Evolutionary conservation across 306 rosid genomes (phyloP), one percentile per base, ranked within the genome.

Genomic region (Corylus avellana): DNA sequence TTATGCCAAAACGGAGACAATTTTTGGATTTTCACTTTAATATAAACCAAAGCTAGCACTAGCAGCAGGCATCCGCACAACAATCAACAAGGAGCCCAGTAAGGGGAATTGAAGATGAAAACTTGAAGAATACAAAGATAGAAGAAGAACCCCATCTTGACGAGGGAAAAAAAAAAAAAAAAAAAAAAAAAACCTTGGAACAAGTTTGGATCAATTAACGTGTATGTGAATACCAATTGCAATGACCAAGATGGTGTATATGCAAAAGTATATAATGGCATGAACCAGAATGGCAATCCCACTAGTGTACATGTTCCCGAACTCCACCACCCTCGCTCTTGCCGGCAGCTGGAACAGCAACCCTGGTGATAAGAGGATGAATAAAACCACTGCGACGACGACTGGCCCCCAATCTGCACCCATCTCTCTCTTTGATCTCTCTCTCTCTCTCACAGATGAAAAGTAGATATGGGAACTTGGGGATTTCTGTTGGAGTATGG

Each of bases 331-430:
- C 53, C 98, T 83, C 54, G 66, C 66, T 84, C 96, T 91, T 39
- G 97, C 86, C 1, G 99, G 98, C 29, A 96, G 42, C 58, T 96
- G 99, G 81, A 93, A 91, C 18, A 96, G 90, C 85, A 96, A 83
- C 70, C 99, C 98, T 0, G 98, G 98, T 1, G 99, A 96, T 37
- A 96, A 81, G 77, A 96, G 80, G 61, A 96, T 96, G 93, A 96
- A 93, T 76, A 96, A 55, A 20, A 82, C 92, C 80, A 89, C 99
- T 0, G 98, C 91, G 18, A 91, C 90, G n/a, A 89, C 78, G 0
- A 95, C 86, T 0, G 99, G 99, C 58, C 94, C 99, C 99, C 99
- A 96, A 75, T 96, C 99, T 12, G 97, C 94, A 32, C 81, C 29
- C 98, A 93, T 95, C 72, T 75, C 75, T 13, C 53, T 59, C 56